A percentile compares a stretch with the other conserved stretches of the same genome.
phyloP scores from a whole-genome alignment of 352 stramenopile genomes.

The Aphanomyces invadans region DNA sequence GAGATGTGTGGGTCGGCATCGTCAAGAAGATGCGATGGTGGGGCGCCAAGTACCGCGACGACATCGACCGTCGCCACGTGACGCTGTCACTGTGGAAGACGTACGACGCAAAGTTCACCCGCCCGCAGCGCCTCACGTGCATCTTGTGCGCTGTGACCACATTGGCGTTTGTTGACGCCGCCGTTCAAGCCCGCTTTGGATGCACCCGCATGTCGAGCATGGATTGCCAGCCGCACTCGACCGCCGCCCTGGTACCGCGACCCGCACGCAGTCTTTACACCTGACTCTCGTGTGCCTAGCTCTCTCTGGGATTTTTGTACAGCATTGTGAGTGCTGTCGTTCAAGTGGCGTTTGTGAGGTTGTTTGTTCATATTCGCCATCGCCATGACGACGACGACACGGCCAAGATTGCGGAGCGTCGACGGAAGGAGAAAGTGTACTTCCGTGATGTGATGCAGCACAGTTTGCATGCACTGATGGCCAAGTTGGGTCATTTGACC shows the following conservation, averaged over 20 bases:
- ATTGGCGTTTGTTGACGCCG: conserved; percentile 40
- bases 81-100: conserved; percentile 38
- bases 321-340: conserved; percentile 37
- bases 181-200: conserved; percentile 45
- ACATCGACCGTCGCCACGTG: conserved; percentile 39
- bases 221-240: conserved; percentile 42
- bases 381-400: conserved; percentile 51
- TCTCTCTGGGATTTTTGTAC: conserved; percentile 52
- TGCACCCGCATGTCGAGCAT: conserved; percentile 53
- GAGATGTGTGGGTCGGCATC: conserved; percentile 40
- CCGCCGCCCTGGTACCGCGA: not conserved
- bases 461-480: conserved; percentile 13
- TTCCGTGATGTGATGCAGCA: conserved; percentile 18
- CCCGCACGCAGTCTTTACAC: not conserved
- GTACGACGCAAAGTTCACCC: conserved; percentile 58
- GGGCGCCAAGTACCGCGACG: conserved; percentile 39
- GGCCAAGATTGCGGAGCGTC: conserved; percentile 42
- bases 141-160: conserved; percentile 40
- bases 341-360: conserved; percentile 30
- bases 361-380: conserved; percentile 59
- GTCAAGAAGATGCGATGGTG: conserved; percentile 45
- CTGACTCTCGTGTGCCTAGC: conserved; percentile 28
- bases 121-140: conserved; percentile 42
- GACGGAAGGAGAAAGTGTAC: conserved; percentile 72
- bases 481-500: not conserved